Evolutionary conservation across 2,329 filamentous ascomycete species (phyloP), one percentile per base, ranked within the genome.

Genomic region (Grosmannia clavigera): DNA sequence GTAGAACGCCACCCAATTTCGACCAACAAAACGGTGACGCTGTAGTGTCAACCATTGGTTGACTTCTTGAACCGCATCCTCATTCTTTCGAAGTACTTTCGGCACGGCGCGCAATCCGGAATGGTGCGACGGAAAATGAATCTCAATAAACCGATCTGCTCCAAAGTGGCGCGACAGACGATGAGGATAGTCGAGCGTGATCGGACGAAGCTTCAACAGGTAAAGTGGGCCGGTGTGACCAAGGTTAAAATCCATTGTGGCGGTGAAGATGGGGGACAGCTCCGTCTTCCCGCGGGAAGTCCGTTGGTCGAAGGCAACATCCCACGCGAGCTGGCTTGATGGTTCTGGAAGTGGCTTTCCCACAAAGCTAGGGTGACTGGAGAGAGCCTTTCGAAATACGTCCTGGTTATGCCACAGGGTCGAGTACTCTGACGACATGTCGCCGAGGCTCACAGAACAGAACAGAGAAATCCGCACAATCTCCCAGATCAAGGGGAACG

Each of bases 161-260:
- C 83, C 82, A 63, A 83, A 84, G 5, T 76, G 77, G 14, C 83
- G 76, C 25, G 72, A 71, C 0, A 85, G 68, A 1, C 83, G 78
- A 67, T 82, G 75, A 0, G 77, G 72, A 3, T 73, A 66, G 31
- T 82, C 78, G 1, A 83, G 66, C 11, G 70, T 72, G 1, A 84
- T 65, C 0, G 80, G 76, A 2, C 75, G 71, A 11, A 85, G 72
- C 5, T 71, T 72, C 5, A 84, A 65, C 0, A 66, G 62, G 61
- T 82, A 81, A 0, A 78, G 58, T 0, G 77, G 74, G 0, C 74
- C 76, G 0, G 64, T 67, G 3, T 67, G 65, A 1, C 69, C 65
- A 0, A 66, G 58, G 46, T 71, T 75, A 40, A 72, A 74, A 0
- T 69, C 67, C 11, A 84, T 66, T 0, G 70, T 68, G 0, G 75